phyloP scores from a whole-genome alignment of 2,329 filamentous ascomycete species.

The Dothideomycetes sp. region DNA sequence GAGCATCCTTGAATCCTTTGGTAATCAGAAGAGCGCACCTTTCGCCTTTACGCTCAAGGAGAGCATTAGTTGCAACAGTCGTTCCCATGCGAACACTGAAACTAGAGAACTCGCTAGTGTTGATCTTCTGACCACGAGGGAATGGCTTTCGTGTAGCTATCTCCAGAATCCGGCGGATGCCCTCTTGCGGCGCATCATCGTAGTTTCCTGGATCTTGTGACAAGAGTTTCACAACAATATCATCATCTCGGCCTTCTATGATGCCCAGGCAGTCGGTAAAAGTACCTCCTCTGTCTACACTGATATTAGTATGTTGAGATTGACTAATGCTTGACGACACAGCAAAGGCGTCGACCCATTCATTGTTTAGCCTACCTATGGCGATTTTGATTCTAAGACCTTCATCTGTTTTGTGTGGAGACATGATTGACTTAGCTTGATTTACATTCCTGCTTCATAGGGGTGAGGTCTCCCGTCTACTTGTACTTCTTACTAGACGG shows the following conservation, averaged over 20 bases:
- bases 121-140: constrained; percentile 20
- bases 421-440: not conserved
- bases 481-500: too few species aligned
- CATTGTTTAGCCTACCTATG: too few species aligned
- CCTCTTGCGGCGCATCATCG: constrained; percentile 26
- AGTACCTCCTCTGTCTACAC: constrained; percentile 23
- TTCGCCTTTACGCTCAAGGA: constrained; percentile 24
- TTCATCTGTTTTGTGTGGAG: not conserved
- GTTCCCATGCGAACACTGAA: constrained; percentile 19
- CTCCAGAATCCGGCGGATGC: constrained; percentile 25
- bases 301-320: not conserved
- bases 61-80: constrained; percentile 25
- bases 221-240: constrained; percentile 26
- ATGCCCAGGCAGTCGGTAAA: constrained; percentile 24
- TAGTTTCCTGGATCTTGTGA: constrained; percentile 25
- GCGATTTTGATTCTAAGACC: constrained; percentile 14
- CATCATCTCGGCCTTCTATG: constrained; percentile 18
- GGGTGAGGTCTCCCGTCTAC: too few species aligned
- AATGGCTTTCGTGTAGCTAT: constrained; percentile 17
- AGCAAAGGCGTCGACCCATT: too few species aligned
- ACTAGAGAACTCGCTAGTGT: constrained; percentile 18
- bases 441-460: too few species aligned
- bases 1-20: constrained; percentile 24
- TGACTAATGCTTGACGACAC: too few species aligned
- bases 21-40: constrained; percentile 21